Evolutionary conservation across 139 green algal species (phyloP), one percentile per base, ranked within the genome.

Genomic region (Yamagishiella unicocca): DNA sequence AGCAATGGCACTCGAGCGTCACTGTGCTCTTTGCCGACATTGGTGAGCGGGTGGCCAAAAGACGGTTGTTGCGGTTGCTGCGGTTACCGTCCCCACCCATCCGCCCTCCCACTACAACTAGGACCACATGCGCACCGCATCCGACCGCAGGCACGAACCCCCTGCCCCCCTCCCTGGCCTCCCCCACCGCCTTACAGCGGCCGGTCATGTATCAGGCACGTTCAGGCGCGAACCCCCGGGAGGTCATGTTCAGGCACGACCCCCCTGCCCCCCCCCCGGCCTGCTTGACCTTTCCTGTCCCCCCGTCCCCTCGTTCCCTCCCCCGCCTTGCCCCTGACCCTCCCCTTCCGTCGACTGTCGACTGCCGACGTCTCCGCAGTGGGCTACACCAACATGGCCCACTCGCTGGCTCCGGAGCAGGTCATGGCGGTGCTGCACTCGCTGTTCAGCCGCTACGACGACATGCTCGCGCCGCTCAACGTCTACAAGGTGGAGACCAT

Each of bases 401-500:
- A 37, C 10, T 24, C 7, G 9, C 67, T 91, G 31, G 73, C 83
- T 37, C 87, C 87, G 22, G 79, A 85, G 58, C 42, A 64, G 79
- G 79, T 85, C 42, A 88, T 89, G 88, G 46, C 81, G 24, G 31
- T 91, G 83, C 70, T 89, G 43, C 88, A 91, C 70, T 42, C 75
- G 31, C 83, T 91, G 35, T 91, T 91, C 83, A 72, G 40, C 40
- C 42, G 70, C 8, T 91, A 91, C 70, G 88, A 91, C 43, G 43
- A 68, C 31, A 71, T 91, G 55, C 55, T 83, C 73, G 72, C 22
- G 45, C 58, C 73, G 35, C 46, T 89, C 21, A 61, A 40, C 25
- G 86, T 89, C 31, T 89, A 84, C 71, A 89, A 88, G 83, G 83
- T 88, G 70, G 84, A 89, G 58, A 89, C 84, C 73, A 89, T 89